phyloP scores from a whole-genome alignment of 352 stramenopile genomes.

The Phytophthora constricta region DNA sequence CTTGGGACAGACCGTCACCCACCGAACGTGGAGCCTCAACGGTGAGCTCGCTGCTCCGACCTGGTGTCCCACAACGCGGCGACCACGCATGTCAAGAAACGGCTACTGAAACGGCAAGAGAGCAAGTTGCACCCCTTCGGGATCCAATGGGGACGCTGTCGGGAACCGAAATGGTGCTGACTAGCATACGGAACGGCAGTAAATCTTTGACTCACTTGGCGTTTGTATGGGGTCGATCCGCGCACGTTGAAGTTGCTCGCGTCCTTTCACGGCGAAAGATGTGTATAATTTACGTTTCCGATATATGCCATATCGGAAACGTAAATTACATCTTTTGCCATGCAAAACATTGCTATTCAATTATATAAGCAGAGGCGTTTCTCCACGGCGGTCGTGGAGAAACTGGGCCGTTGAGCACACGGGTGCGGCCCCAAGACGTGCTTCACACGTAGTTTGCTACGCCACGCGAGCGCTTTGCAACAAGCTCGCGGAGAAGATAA shows the following conservation, averaged over 20 bases:
- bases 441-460: too few relatives aligned
- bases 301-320: not conserved
- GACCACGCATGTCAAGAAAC: not conserved
- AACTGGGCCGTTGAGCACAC: too few relatives aligned
- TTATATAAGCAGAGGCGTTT: too few relatives aligned
- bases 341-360: not conserved
- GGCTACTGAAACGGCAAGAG: not conserved
- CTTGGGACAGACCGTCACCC: not conserved
- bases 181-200: not conserved
- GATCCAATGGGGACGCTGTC: too few relatives aligned
- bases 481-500: too few relatives aligned
- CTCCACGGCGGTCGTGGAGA: too few relatives aligned
- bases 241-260: not conserved
- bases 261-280: not conserved
- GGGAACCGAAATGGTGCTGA: not conserved
- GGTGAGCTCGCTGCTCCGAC: not conserved
- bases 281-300: constrained; percentile 4
- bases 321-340: not conserved
- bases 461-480: too few relatives aligned
- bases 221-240: not conserved
- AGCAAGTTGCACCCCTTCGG: too few relatives aligned
- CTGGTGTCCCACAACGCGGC: not conserved
- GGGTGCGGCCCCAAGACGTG: too few relatives aligned
- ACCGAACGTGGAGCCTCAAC: constrained; percentile 2
- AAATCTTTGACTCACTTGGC: not conserved